Evolutionary conservation across 305 asterid genomes (phyloP), one percentile per base, ranked within the genome.

Genomic region (Solanum hybrid): DNA sequence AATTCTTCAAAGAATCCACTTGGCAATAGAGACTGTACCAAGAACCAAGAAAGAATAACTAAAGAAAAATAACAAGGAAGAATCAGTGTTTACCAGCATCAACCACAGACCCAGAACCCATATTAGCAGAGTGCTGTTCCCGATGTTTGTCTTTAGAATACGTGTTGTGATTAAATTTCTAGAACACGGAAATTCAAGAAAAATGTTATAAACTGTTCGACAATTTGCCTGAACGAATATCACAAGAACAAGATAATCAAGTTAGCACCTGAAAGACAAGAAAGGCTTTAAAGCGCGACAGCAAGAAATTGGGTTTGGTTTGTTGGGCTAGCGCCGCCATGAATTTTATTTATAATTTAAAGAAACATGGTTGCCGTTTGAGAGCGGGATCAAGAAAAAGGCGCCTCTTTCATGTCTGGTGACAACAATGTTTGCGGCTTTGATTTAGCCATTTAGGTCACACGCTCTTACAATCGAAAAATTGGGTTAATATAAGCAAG

Each of bases 151-250:
- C 93, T 87, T 90, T 92, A 40, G 72, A 88, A 72, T 29, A 88
- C 90, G 93, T 88, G 88, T 92, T 87, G 88, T 92, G 89, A 87
- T 90, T 90, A 73, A 90, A 91, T 89, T 93, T 94, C 98, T 94
- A 94, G 88, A 92, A 92, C 88, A 90, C 35, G 87, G n/a, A 71
- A 77, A 76, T 13, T 15, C 12, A 76, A 72, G 36, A 72, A 66
- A 34, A 45, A 34, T 10, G 75, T 89, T 73, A 77, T 8, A 5
- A 90, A 35, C 77, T 92, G 93, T 90, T 90, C 87, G 95, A 92
- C 66, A 24, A 90, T 91, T 91, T 92, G 94, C 86, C 90, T 88
- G 91, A 91, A 69, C 76, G 94, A 91, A 42, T 12, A 24, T 26
- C 26, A 15, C 45, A 64, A 5, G 9, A 34, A 31, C 66, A 69